phyloP scores from a whole-genome alignment of 2,329 filamentous ascomycete species.

The Cladophialophora immunda region DNA sequence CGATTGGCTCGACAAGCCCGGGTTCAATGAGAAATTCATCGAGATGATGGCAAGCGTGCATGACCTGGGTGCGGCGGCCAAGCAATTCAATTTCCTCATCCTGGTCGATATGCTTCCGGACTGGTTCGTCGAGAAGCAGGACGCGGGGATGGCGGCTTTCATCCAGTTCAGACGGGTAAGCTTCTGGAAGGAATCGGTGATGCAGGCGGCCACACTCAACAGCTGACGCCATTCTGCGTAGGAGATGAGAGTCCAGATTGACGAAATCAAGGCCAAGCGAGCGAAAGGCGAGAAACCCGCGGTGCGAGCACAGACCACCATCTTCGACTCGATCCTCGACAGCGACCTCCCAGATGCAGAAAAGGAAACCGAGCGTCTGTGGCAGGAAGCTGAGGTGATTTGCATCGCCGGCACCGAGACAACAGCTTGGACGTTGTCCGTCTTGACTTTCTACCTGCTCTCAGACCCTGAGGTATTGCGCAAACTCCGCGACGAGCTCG shows the following conservation, averaged over 20 bases:
- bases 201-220: neutral
- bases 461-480: slow-evolving; percentile 13
- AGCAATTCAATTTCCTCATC: slow-evolving; percentile 20
- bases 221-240: neutral
- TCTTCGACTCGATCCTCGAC: slow-evolving; percentile 42
- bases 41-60: slow-evolving; percentile 25
- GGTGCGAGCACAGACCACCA: slow-evolving; percentile 34
- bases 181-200: neutral
- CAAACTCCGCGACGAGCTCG: slow-evolving; percentile 30
- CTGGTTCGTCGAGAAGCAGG: slow-evolving; percentile 16
- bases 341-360: slow-evolving; percentile 42
- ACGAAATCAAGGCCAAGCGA: slow-evolving; percentile 15
- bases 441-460: slow-evolving; percentile 23
- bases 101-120: slow-evolving; percentile 16
- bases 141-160: slow-evolving; percentile 15
- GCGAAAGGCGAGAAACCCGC: neutral
- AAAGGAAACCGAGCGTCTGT: slow-evolving; percentile 43
- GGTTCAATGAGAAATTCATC: slow-evolving; percentile 29
- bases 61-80: slow-evolving; percentile 16
- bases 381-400: slow-evolving; percentile 45
- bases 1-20: slow-evolving; percentile 20
- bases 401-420: slow-evolving; percentile 47
- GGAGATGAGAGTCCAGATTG: slow-evolving; percentile 22
- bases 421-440: slow-evolving; percentile 38
- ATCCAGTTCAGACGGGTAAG: slow-evolving; percentile 6